Evolutionary conservation across 352 stramenopile genomes (phyloP).

Genomic region (Phytophthora brassicae): DNA sequence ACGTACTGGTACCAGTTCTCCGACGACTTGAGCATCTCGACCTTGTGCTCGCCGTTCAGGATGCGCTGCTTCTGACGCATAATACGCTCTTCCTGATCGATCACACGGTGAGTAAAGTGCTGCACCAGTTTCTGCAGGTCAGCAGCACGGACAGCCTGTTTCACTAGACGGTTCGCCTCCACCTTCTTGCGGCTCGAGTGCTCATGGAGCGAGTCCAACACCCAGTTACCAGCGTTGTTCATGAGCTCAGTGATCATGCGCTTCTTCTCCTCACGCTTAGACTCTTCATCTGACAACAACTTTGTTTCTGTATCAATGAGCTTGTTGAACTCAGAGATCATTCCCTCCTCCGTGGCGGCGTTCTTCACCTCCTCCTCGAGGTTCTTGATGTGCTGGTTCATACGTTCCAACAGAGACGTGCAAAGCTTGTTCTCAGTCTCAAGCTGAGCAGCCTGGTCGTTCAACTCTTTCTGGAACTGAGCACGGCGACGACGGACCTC

Average conservation of each 20-base stretch:
- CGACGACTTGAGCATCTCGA: slow-evolving; percentile 89
- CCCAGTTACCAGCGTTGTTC: slow-evolving; percentile 88
- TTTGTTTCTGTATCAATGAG: slow-evolving; percentile 78
- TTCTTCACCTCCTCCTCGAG: slow-evolving; percentile 80
- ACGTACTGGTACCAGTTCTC: slow-evolving; percentile 91
- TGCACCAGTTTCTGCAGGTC: slow-evolving; percentile 88
- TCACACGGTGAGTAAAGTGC: slow-evolving; percentile 89
- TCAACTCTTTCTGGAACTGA: slow-evolving; percentile 85
- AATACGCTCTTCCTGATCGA: slow-evolving; percentile 88
- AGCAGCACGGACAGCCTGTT: slow-evolving; percentile 78
- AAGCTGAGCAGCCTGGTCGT: slow-evolving; percentile 74
- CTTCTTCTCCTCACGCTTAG: slow-evolving; percentile 90
- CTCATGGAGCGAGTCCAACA: slow-evolving; percentile 78
- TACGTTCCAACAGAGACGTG: slow-evolving; percentile 74
- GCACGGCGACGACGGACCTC: slow-evolving; percentile 73
- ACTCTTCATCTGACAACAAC: slow-evolving; percentile 74
- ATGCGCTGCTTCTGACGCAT: slow-evolving; percentile 91
- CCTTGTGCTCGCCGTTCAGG: slow-evolving; percentile 88
- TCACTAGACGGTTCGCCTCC: slow-evolving; percentile 82
- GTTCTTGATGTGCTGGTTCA: slow-evolving; percentile 83
- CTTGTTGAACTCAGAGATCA: slow-evolving; percentile 76
- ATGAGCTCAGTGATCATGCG: slow-evolving; percentile 81
- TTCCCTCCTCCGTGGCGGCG: slow-evolving; percentile 61
- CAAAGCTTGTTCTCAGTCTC: slow-evolving; percentile 80
- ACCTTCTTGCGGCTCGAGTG: slow-evolving; percentile 89